Percentiles rank a stretch among this genome's conserved stretches.
These are phyloP conservation scores for Raphanus raphanistrum DNA, from an alignment of 345 rosid species.

Conservation along the genomic window DNA sequence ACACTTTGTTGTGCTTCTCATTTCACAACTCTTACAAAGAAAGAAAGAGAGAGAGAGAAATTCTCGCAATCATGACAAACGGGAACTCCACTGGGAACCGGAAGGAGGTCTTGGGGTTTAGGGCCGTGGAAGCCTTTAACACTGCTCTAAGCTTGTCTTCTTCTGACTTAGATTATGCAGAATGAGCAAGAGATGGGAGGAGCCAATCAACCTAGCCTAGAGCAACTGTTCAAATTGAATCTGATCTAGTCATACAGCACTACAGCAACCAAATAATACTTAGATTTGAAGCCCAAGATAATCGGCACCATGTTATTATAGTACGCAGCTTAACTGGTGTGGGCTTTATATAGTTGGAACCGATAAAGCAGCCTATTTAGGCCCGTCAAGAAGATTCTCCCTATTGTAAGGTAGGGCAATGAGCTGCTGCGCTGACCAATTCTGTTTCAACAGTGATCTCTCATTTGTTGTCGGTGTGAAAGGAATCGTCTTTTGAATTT, in stretches of 20 bases:
- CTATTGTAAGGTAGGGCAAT: neutral
- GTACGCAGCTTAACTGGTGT: neutral
- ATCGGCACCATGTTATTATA: too few relatives aligned
- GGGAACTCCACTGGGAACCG: neutral
- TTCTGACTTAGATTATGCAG: neutral
- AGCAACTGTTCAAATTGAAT: neutral
- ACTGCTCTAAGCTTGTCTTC: neutral
- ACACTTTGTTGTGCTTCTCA: neutral
- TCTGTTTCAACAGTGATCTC: neutral
- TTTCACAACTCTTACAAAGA: too few relatives aligned
- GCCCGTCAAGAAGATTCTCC: neutral
- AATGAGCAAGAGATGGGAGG: neutral
- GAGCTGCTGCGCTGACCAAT: neutral
- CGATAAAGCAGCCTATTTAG: neutral
- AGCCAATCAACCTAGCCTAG: neutral
- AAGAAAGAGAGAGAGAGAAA: too few relatives aligned
- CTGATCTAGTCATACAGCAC: neutral
- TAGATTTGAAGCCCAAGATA: too few relatives aligned
- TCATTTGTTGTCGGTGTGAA: slow-evolving; percentile 8
- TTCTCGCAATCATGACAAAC: too few relatives aligned
- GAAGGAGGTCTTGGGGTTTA: neutral
- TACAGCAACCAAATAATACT: neutral
- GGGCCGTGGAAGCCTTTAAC: neutral
- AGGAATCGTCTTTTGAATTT: neutral
- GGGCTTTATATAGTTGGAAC: neutral